Base-by-base conservation (phyloP, 768 basidiomycete species). In the Leccinum barrowsii region DNA sequence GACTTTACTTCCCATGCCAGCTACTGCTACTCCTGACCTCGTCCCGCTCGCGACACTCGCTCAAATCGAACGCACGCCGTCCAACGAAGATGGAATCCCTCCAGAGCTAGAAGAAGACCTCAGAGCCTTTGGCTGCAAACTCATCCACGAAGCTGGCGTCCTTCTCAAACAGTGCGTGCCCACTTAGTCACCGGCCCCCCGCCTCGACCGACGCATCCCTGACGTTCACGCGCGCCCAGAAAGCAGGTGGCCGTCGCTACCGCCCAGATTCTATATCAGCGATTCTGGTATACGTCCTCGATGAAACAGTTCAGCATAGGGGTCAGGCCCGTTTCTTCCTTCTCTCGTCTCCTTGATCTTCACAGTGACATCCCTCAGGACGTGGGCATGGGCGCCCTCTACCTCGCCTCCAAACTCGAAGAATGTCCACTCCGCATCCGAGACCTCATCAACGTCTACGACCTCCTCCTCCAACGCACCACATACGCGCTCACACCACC, bases 191-290 rank as follows among this genome's bases (percentile, higher is more conserved):
- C 42, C 10, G 4, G 42, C 35, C n/a, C 13, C 15, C 13, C 15
- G 19, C 28, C n/a, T 61, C 50, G 50, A 52, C 22, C 47, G 28
- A 48, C 56, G n/a, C 10, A 42, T 66, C 24, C 22, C 21, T 48
- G 13, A 47, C 46, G 11, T 47, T 15, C 1, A 66, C 52, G 21
- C 55, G 50, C 35, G 50, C 35, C 30, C 37, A 92, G 90, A 74
- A 97, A 98, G 63, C 97, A 99, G 71, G 95, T 97, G 28, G 95
- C 95, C 13, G 90, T 98, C 54, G 94, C 97, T 6, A 92, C 95
- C 1, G 97, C 97, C 0, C 95, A 98, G 70, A 92, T 98, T 32
- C 76, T 99, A 2, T 96, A 95, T 70, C 97, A 99, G 62, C 80
- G 96, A 34, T 99, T 99, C 78, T 98, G 90, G 90, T 98, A 84